Evolutionary conservation across 805 yeast species (phyloP).

Genomic region (Candida palmyrensis): DNA sequence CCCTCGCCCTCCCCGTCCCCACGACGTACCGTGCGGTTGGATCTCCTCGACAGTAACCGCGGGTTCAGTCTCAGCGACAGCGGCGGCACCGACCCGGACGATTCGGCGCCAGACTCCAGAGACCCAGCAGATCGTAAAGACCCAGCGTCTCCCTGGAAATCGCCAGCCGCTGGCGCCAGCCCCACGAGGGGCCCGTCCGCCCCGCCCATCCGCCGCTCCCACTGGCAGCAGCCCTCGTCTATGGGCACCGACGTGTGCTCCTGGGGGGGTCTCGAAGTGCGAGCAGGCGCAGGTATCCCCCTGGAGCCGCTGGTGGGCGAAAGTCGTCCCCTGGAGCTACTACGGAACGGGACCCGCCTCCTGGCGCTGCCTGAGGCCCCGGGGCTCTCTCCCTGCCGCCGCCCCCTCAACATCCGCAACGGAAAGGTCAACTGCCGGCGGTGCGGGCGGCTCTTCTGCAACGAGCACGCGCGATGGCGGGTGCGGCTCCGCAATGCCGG

Average conservation of each 20-base stretch:
- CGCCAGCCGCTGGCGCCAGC: slow-evolving; percentile 11
- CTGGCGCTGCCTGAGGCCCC: too few relatives aligned
- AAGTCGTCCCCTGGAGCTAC: too few relatives aligned
- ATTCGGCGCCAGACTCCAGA: not conserved
- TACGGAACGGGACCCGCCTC: too few relatives aligned
- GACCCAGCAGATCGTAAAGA: slow-evolving; percentile 7
- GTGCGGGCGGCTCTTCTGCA: slow-evolving; percentile 73
- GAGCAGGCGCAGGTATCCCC: too few relatives aligned
- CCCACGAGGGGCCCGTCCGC: too few relatives aligned
- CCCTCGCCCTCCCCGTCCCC: slow-evolving; percentile 15
- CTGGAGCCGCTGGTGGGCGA: too few relatives aligned
- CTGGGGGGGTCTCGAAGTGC: too few relatives aligned
- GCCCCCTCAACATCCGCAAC: slow-evolving; percentile 42
- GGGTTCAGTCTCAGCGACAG: slow-evolving; percentile 29
- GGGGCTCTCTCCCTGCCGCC: slow-evolving; percentile 35
- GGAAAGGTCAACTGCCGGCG: slow-evolving; percentile 67
- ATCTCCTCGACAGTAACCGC: slow-evolving; percentile 42
- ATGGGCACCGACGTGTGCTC: slow-evolving; percentile 35
- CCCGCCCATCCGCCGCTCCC: slow-evolving; percentile 44
- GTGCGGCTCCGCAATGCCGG: slow-evolving; percentile 48
- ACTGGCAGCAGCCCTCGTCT: slow-evolving; percentile 53
- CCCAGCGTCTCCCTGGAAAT: slow-evolving; percentile 9
- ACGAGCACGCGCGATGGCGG: slow-evolving; percentile 52
- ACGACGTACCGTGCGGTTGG: slow-evolving; percentile 40
- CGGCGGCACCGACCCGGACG: not conserved